A percentile compares a stretch with the other conserved stretches of the same genome.
Evolutionary conservation across 148 eudicot genomes (phyloP).

Genomic region (Salicornia ramosissima): DNA sequence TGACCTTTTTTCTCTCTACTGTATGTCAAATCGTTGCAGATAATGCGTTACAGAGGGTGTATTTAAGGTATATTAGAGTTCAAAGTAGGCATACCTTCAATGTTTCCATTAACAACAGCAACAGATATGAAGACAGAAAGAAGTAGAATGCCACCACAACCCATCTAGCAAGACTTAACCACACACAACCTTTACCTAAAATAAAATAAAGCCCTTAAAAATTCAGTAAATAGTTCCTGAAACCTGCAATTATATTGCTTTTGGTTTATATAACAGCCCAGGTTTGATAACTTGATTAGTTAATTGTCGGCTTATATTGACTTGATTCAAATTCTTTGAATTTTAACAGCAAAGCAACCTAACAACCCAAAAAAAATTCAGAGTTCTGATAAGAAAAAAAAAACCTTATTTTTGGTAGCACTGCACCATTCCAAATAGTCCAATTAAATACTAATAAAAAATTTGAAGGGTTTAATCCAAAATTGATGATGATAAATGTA

Average conservation of each 20-base stretch:
- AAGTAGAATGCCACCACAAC: constrained; percentile 15
- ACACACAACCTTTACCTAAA: too few relatives aligned
- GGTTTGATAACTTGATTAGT: background rate
- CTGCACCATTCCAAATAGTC: too few relatives aligned
- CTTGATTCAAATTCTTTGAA: background rate
- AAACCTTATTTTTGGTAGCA: background rate
- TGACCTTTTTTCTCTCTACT: too few relatives aligned
- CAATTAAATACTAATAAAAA: too few relatives aligned
- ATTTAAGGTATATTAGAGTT: too few relatives aligned
- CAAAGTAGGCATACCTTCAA: constrained; percentile 23
- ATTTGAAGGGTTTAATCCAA: too few relatives aligned
- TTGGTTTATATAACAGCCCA: background rate
- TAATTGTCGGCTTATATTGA: background rate
- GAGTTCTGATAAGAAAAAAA: background rate
- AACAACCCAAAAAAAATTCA: too few relatives aligned
- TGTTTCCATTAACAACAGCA: constrained; percentile 27
- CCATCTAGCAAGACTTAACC: constrained; percentile 11
- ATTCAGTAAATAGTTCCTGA: background rate
- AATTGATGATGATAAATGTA: too few relatives aligned
- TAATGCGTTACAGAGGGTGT: too few relatives aligned
- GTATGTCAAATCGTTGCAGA: too few relatives aligned
- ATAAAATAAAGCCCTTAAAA: background rate
- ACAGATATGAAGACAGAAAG: constrained; percentile 18
- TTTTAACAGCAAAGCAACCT: too few relatives aligned
- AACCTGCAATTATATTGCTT: background rate